Evolutionary conservation across 768 basidiomycete species (phyloP), one percentile per base, ranked within the genome.

Genomic region (Amanita subjunquillea): DNA sequence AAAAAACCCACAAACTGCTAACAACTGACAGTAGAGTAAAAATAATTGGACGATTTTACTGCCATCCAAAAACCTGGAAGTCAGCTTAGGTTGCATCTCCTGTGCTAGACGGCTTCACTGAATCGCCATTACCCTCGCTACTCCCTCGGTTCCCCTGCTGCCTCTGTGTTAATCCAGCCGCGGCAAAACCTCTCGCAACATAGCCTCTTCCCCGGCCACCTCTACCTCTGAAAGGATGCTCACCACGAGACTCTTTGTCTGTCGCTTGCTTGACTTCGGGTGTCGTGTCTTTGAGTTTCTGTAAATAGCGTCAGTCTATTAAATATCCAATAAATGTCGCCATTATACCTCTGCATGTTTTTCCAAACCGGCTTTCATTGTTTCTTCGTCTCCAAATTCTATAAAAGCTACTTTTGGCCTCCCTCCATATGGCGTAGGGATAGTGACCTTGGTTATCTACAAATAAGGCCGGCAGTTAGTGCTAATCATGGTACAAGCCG

Each of bases 341-440:
- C 15, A 22, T 67, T 76, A 54, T 56, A 91, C 91, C 66, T 83
- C 82, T 23, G 75, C 77, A 57, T 88, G 85, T 59, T 82, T 86
- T 53, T 79, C 82, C 20, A 94, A 68, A 0, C 85, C 92, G 17
- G 73, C 77, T 59, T 80, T 87, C 87, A 93, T 89, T 8, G 82
- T 73, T 43, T 86, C 87, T 60, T 94, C 91, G 59, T 90, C 87
- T 3, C 81, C 85, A 66, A 95, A 96, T 62, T 95, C 93, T 49
- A 96, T 80, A 62, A 91, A 96, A 1, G 83, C 88, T 53, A 91
- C 72, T 57, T 75, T 80, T 51, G 72, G 67, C 43, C 82, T 78
- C 8, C 78, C 77, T 3, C 67, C 59, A 58, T 67, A 73, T 10
- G 64, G 53, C 57, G 67, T 57, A 0, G 86, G 87, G 54, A 84